Conservation (phyloP, 768 basidiomycete genomes). For the Mycena vitilis region DNA sequence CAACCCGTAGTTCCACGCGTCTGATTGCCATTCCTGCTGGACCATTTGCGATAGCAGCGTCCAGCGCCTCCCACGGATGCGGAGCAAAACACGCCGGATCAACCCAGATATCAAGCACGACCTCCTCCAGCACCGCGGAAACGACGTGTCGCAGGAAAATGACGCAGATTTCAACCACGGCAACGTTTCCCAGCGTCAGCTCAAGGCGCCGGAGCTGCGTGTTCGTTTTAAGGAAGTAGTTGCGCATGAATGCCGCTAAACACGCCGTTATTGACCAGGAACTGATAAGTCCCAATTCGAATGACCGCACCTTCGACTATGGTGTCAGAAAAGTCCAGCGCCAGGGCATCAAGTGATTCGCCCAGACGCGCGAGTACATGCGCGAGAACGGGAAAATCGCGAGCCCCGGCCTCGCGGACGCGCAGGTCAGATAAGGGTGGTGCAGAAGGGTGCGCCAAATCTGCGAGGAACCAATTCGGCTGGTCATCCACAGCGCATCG, state of each 20-base stretch:
- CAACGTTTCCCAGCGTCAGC: constrained; percentile 6
- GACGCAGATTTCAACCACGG: background rate
- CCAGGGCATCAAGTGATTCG: background rate
- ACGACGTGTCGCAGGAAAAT: background rate
- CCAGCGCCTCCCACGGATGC: constrained; percentile 5
- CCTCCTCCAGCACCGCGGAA: constrained; percentile 1
- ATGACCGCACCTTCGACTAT: constrained; percentile 2
- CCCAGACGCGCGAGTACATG: background rate
- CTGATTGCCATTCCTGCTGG: background rate
- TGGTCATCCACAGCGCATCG: background rate
- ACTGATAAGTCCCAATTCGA: background rate
- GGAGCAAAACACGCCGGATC: background rate
- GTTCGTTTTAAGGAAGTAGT: background rate
- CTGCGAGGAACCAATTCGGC: constrained; percentile 18
- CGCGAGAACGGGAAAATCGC: background rate
- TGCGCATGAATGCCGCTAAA: constrained; percentile 7
- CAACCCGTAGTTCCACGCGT: constrained; percentile 1
- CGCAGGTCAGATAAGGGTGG: background rate
- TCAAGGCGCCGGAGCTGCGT: constrained; percentile 1
- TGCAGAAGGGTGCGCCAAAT: background rate
- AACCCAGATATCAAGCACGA: constrained; percentile 19
- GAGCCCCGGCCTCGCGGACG: constrained; percentile 3
- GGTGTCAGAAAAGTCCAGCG: constrained; percentile 6
- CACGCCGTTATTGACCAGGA: background rate
- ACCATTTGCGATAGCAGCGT: background rate